phyloP scores from a whole-genome alignment of 2,329 filamentous ascomycete species.

The Myriosclerotinia curreyana region DNA sequence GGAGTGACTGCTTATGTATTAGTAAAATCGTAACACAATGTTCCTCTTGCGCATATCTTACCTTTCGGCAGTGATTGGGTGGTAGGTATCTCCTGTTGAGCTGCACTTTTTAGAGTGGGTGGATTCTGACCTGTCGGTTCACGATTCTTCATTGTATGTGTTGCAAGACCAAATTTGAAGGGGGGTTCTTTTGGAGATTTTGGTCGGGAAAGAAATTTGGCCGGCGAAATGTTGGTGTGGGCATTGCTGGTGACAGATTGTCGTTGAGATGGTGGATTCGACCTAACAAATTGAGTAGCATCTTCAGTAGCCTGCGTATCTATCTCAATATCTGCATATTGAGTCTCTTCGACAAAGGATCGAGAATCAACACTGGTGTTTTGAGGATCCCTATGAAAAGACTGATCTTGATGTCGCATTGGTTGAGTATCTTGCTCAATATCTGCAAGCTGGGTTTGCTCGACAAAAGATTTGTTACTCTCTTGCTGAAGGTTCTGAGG shows the following conservation, averaged over 20 bases:
- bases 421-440: slow-evolving; percentile 21
- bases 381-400: neutral
- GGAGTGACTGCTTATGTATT: neutral
- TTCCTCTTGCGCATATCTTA: neutral
- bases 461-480: neutral
- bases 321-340: slow-evolving; percentile 29
- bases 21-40: neutral
- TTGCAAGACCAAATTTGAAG: neutral
- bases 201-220: neutral
- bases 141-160: neutral
- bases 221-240: neutral
- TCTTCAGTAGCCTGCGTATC: slow-evolving; percentile 23
- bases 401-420: neutral
- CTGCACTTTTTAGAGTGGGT: neutral
- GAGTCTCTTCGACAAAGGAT: slow-evolving; percentile 30
- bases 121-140: neutral
- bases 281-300: neutral
- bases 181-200: neutral
- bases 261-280: neutral
- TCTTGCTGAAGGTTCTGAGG: slow-evolving; percentile 14
- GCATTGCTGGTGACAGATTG: neutral
- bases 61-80: neutral
- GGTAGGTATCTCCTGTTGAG: neutral
- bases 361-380: slow-evolving; percentile 9
- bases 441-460: neutral